Percentiles rank a stretch among this genome's conserved stretches.
Conservation (phyloP, 2,329 filamentous ascomycete genomes). For the Pleoardoris graminearum region DNA sequence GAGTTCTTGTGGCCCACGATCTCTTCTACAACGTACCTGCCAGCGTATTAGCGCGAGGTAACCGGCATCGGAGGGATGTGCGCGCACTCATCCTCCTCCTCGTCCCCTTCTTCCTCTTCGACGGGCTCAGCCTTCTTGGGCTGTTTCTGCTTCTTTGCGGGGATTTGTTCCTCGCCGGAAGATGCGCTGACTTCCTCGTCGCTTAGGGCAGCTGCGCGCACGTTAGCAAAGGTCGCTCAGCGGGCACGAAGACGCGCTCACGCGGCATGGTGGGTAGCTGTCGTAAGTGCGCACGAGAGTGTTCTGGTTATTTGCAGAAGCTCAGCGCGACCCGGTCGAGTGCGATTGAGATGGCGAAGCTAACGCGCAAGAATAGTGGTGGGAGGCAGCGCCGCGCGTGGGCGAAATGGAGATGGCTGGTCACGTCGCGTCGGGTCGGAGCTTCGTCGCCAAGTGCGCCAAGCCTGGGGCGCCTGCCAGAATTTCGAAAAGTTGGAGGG, state of each 20-base stretch:
- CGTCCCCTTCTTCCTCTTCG: conserved; percentile 23
- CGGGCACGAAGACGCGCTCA: conserved; percentile 24
- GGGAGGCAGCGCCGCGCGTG: conserved; percentile 1
- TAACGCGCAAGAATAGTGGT: conserved; percentile 11
- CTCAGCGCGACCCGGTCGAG: conserved; percentile 1
- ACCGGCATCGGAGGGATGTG: conserved; percentile 6
- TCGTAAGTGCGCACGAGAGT: not conserved
- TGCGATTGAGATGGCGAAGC: conserved; percentile 17
- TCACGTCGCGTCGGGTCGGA: conserved; percentile 17
- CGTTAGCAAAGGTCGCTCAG: conserved; percentile 19
- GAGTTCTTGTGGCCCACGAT: conserved; percentile 67
- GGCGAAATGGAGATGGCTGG: not conserved
- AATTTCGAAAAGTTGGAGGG: conserved; percentile 21
- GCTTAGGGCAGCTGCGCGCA: conserved; percentile 43
- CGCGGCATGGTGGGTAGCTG: conserved; percentile 35
- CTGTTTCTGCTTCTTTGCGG: conserved; percentile 28
- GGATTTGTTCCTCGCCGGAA: conserved; percentile 35
- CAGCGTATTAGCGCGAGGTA: conserved; percentile 26
- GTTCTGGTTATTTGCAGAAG: conserved; percentile 2
- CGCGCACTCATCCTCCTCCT: conserved; percentile 52
- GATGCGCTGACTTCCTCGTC: conserved; percentile 43
- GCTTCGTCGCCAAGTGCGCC: conserved; percentile 1
- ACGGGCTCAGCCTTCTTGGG: conserved; percentile 13
- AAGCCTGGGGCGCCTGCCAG: conserved; percentile 11
- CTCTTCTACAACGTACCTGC: conserved; percentile 73